Base-by-base conservation (phyloP, 306 rosid genomes). In the Sindora glabra region DNA sequence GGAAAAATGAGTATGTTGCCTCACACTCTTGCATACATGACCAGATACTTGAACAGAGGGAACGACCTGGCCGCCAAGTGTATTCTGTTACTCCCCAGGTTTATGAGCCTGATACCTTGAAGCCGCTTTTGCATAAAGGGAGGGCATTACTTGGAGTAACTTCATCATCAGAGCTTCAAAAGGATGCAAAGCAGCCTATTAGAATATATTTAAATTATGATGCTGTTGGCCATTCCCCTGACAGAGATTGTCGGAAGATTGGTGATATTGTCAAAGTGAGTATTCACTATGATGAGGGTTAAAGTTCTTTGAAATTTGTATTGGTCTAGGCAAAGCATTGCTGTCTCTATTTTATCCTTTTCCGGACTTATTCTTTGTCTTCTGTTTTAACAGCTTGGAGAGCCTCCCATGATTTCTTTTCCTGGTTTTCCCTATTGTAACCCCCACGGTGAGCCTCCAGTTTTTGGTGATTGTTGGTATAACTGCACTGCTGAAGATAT, bases 21-120 rank as follows among this genome's bases (percentile, higher is more conserved):
- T 85, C 92, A 15, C 98, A 91, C 70, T 83, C 98, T 19, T 91
- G 98, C 76, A 91, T 91, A 53, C 96, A 91, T 68, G 98, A 88
- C 63, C 96, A 91, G 82, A 91, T 91, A 74, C 77, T 91, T 10
- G 90, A 86, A 77, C 92, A 83, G 59, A 81, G 91, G 69, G 78
- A 88, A 81, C 83, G 74, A 56, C 98, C 96, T 30, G 98, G 98
- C 64, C 92, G 65, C 36, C 85, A 85, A 73, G 95, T 91, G 61
- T 91, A 88, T 69, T 88, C 96, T 2, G 72, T 91, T 48, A 88
- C 96, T 46, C 88, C 98, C 1, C 98, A 88, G 80, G 75, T 85
- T 73, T 91, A 91, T 10, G 79, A 75, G 49, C 80, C 79, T 51
- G 67, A 67, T 67, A 50, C 10, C 15, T 48, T 77, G 26, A 76